Conservation (phyloP, 352 stramenopile genomes). For the Phytopythium chamaehyphon region DNA sequence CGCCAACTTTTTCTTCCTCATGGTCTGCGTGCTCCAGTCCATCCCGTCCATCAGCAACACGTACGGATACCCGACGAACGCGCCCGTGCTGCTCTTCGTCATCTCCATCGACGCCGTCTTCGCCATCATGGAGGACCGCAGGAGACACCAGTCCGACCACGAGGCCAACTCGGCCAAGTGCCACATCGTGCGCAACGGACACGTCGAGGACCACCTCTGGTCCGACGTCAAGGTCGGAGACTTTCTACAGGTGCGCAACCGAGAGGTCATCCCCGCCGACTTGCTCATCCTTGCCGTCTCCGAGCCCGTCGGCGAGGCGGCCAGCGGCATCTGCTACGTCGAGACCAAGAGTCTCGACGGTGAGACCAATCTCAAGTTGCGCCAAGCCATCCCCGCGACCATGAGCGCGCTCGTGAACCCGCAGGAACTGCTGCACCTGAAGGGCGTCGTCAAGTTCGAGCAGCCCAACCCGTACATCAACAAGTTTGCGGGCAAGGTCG, state of each 20-base stretch:
- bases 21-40: conserved; percentile 87
- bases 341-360: conserved; percentile 91
- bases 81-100: conserved; percentile 84
- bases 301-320: conserved; percentile 60
- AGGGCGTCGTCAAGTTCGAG: conserved; percentile 63
- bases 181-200: conserved; percentile 64
- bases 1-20: conserved; percentile 93
- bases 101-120: conserved; percentile 90
- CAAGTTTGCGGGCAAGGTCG: conserved; percentile 84
- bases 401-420: conserved; percentile 58
- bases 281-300: conserved; percentile 76
- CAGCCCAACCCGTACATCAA: conserved; percentile 86
- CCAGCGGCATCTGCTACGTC: conserved; percentile 85
- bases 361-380: conserved; percentile 92
- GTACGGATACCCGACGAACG: conserved; percentile 76
- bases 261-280: conserved; percentile 82
- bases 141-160: conserved; percentile 74
- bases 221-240: conserved; percentile 85
- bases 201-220: conserved; percentile 70
- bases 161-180: conserved; percentile 76
- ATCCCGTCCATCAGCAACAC: conserved; percentile 82
- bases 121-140: conserved; percentile 82
- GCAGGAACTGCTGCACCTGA: conserved; percentile 47
- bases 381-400: conserved; percentile 63
- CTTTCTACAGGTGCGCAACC: conserved; percentile 71